These are phyloP conservation scores for Macrocystidia cucumis DNA, from an alignment of 1,284 basidiomycete genomes.

Conservation along the genomic window DNA sequence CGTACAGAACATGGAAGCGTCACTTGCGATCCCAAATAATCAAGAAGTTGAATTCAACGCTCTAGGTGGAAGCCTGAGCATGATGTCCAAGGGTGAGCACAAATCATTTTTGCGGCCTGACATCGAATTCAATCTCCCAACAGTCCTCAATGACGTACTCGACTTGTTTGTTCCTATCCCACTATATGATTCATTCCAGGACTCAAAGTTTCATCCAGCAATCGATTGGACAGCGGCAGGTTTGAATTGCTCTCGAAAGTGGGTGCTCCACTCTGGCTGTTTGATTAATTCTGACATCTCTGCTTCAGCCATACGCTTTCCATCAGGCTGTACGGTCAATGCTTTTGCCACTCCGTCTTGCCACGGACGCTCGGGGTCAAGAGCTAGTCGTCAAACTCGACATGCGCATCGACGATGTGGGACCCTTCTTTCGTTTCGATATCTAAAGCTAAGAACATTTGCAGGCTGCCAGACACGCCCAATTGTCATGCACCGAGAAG, in stretches of 20 bases:
- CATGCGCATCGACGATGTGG: constrained; percentile 46
- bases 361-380: constrained; percentile 53
- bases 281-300: background rate
- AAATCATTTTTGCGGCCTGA: background rate
- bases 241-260: constrained; percentile 49
- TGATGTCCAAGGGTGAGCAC: constrained; percentile 54
- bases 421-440: background rate
- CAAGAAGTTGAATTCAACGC: constrained; percentile 66
- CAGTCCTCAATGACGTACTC: constrained; percentile 71
- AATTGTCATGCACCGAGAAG: constrained; percentile 35
- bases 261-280: constrained; percentile 10
- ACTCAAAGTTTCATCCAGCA: constrained; percentile 7
- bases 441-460: background rate
- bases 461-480: constrained; percentile 31
- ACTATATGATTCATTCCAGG: too few species aligned
- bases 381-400: constrained; percentile 56
- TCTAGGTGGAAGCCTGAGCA: constrained; percentile 65
- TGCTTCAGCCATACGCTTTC: constrained; percentile 55
- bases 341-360: constrained; percentile 57
- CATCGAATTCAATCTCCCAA: background rate
- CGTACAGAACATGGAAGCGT: constrained; percentile 74
- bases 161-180: constrained; percentile 43
- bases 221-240: constrained; percentile 53
- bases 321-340: constrained; percentile 67
- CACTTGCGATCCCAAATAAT: constrained; percentile 41